Evolutionary conservation across 2,329 filamentous ascomycete species (phyloP).

Genomic region (Ascochyta pisi): DNA sequence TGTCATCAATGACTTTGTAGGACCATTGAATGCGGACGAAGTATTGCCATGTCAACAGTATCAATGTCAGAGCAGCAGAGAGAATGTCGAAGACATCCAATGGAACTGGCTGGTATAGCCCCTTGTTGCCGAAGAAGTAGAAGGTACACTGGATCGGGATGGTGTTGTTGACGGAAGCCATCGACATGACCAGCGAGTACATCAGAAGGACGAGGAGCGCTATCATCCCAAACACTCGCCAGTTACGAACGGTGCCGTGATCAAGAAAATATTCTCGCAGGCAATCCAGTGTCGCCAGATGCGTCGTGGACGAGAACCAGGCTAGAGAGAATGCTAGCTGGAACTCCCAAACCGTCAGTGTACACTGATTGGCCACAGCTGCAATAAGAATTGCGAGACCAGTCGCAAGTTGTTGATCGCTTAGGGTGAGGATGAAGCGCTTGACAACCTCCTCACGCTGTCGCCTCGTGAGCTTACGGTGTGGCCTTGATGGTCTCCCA

Average conservation of each 20-base stretch:
- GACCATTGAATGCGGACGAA: slow-evolving; percentile 6
- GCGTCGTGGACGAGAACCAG: slow-evolving; percentile 35
- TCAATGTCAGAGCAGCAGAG: slow-evolving; percentile 1
- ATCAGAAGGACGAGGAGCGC: slow-evolving; percentile 10
- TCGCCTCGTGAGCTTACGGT: slow-evolving; percentile 14
- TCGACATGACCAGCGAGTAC: slow-evolving; percentile 4
- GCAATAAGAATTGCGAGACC: slow-evolving; percentile 30
- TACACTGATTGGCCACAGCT: slow-evolving; percentile 26
- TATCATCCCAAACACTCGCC: slow-evolving; percentile 18
- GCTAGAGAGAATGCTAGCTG: slow-evolving; percentile 25
- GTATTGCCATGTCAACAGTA: slow-evolving; percentile 6
- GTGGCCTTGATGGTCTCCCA: neutral
- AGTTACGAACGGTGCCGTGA: slow-evolving; percentile 17
- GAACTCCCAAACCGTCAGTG: slow-evolving; percentile 23
- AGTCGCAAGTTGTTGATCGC: slow-evolving; percentile 33
- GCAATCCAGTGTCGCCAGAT: slow-evolving; percentile 27
- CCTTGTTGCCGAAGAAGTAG: slow-evolving; percentile 1
- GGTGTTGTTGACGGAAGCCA: slow-evolving; percentile 7
- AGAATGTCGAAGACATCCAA: neutral
- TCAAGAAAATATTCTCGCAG: slow-evolving; percentile 24
- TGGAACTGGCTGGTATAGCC: neutral
- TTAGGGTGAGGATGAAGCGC: slow-evolving; percentile 34
- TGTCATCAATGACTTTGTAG: neutral
- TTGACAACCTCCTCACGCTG: slow-evolving; percentile 24
- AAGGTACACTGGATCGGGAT: slow-evolving; percentile 16